Evolutionary conservation across 2,329 filamentous ascomycete species (phyloP).

Genomic region (Didymella sp.): DNA sequence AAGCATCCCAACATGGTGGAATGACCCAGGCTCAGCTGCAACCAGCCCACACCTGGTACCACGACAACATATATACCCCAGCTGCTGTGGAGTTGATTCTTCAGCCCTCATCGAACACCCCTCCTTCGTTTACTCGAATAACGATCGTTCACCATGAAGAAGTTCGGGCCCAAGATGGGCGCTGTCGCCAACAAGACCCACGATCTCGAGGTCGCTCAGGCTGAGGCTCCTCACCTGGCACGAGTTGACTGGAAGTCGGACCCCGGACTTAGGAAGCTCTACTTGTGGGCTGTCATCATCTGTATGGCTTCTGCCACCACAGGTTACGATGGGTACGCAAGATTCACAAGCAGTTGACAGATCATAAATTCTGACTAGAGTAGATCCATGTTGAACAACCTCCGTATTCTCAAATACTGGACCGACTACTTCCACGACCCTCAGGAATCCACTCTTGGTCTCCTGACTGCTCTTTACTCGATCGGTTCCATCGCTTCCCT

Average conservation of each 20-base stretch:
- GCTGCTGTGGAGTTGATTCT: conserved; percentile 15
- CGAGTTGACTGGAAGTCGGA: conserved; percentile 62
- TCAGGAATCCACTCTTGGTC: conserved; percentile 51
- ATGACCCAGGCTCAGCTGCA: conserved; percentile 26
- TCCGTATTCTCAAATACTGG: conserved; percentile 52
- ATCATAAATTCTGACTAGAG: conserved; percentile 3
- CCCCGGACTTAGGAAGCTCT: conserved; percentile 63
- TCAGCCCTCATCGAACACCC: neutral
- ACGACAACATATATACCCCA: conserved; percentile 28
- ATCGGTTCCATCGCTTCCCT: conserved; percentile 52
- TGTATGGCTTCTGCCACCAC: conserved; percentile 64
- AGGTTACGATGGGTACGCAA: conserved; percentile 61
- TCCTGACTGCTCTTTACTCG: conserved; percentile 56
- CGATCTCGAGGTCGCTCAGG: conserved; percentile 49
- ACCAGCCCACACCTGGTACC: conserved; percentile 24
- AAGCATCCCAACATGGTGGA: conserved; percentile 24
- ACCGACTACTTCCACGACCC: conserved; percentile 50
- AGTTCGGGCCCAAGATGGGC: conserved; percentile 30
- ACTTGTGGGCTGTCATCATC: conserved; percentile 61
- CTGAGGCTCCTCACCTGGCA: conserved; percentile 60
- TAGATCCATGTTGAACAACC: conserved; percentile 55
- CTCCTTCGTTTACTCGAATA: neutral
- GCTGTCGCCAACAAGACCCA: conserved; percentile 29
- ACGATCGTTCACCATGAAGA: conserved; percentile 27
- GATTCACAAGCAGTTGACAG: neutral